Evolutionary conservation across 306 rosid species (phyloP).

Genomic region (Glycine tomentella): DNA sequence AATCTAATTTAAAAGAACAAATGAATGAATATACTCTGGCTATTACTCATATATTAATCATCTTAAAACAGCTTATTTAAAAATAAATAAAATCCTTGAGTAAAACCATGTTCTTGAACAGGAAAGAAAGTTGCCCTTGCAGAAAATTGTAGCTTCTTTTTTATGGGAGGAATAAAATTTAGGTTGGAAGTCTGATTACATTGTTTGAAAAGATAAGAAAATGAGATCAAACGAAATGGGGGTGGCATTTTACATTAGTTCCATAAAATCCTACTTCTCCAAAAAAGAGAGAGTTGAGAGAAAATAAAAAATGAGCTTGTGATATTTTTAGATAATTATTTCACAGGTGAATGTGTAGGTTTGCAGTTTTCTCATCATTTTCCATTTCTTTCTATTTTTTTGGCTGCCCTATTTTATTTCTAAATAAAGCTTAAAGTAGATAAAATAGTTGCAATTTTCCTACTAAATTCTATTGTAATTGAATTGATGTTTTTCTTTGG

Average conservation of each 20-base stretch:
- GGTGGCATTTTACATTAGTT: too few species aligned
- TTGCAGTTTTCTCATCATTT: not conserved
- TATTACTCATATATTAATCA: not conserved
- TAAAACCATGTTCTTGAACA: not conserved
- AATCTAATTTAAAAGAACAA: conserved; percentile 4
- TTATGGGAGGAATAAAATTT: conserved; percentile 2
- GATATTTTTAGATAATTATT: conserved; percentile 18
- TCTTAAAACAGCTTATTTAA: not conserved
- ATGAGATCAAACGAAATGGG: not conserved
- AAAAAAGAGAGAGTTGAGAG: not conserved
- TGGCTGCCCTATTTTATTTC: not conserved
- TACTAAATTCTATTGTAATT: not conserved
- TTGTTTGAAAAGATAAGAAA: not conserved
- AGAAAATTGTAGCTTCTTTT: not conserved
- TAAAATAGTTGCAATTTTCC: conserved; percentile 1
- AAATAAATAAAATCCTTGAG: not conserved
- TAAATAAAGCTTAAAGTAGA: conserved; percentile 14
- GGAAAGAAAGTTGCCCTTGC: not conserved
- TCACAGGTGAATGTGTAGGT: conserved; percentile 3
- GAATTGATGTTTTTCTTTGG: conserved; percentile 38
- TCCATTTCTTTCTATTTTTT: not conserved
- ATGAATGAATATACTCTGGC: not conserved
- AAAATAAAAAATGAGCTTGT: not conserved
- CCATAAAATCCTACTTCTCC: not conserved
- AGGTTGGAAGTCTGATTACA: not conserved